phyloP scores from a whole-genome alignment of 2,329 filamentous ascomycete species.

The Aureobasidium sp. region DNA sequence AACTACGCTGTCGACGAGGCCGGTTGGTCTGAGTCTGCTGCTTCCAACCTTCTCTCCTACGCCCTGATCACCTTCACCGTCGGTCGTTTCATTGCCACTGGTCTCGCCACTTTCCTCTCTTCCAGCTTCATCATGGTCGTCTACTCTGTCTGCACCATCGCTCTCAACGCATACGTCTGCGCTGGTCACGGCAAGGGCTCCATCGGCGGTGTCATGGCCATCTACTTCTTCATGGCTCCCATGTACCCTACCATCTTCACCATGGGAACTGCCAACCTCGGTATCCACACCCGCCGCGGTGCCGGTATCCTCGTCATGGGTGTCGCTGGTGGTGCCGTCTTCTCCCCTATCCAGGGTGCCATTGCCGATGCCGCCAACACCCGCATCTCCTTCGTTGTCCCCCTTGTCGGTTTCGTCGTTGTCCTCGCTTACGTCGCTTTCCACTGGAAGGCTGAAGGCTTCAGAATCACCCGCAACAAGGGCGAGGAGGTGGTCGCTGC shows the following conservation, averaged over 20 bases:
- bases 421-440: conserved; percentile 31
- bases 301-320: conserved; percentile 38
- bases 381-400: conserved; percentile 39
- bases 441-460: conserved; percentile 30
- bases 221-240: conserved; percentile 33
- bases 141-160: conserved; percentile 30
- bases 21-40: conserved; percentile 25
- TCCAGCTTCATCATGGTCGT: conserved; percentile 33
- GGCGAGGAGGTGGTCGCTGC: conserved; percentile 26
- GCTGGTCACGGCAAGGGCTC: conserved; percentile 27
- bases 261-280: conserved; percentile 34
- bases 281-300: conserved; percentile 33
- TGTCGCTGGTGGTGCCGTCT: conserved; percentile 31
- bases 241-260: conserved; percentile 37
- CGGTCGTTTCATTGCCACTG: conserved; percentile 35
- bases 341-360: conserved; percentile 33
- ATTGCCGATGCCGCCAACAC: conserved; percentile 36
- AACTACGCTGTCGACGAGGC: conserved; percentile 34
- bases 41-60: conserved; percentile 34
- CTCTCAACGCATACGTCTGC: conserved; percentile 30
- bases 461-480: conserved; percentile 30
- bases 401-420: conserved; percentile 38
- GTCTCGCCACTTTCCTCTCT: conserved; percentile 30
- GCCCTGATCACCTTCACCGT: conserved; percentile 35
- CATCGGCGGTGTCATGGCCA: conserved; percentile 30